Evolutionary conservation across 2,329 filamentous ascomycete genomes (phyloP).

Genomic region (Microdochium trichocladiopsis): DNA sequence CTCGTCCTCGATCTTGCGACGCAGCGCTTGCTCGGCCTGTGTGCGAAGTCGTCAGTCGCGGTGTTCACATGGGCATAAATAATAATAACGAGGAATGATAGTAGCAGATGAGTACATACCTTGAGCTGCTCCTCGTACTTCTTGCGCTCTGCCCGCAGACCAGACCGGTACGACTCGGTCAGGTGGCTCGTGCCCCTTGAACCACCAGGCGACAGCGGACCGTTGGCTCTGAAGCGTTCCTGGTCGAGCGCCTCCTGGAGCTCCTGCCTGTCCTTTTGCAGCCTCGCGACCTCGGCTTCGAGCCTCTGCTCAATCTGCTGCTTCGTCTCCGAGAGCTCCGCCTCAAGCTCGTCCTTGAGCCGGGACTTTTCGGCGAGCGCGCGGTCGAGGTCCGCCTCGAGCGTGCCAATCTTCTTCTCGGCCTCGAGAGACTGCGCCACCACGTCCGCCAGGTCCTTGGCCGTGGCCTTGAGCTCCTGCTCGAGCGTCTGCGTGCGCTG

Average conservation of each 20-base stretch:
- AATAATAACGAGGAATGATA: background rate
- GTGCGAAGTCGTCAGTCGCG: too few species aligned
- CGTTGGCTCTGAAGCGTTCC: conserved; percentile 17
- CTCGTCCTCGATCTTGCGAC: conserved; percentile 23
- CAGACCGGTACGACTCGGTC: conserved; percentile 22
- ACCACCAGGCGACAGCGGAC: conserved; percentile 16
- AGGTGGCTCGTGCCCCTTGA: conserved; percentile 20
- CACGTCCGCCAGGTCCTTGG: conserved; percentile 20
- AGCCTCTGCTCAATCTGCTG: conserved; percentile 15
- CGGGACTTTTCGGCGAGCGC: conserved; percentile 15
- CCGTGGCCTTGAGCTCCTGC: conserved; percentile 57
- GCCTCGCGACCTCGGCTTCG: conserved; percentile 13
- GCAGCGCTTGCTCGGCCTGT: conserved; percentile 21
- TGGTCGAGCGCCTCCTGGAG: conserved; percentile 22
- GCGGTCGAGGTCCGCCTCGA: conserved; percentile 21
- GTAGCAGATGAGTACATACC: conserved; percentile 11
- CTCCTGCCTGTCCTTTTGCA: conserved; percentile 22
- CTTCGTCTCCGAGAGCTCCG: conserved; percentile 14
- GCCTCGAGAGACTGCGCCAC: conserved; percentile 24
- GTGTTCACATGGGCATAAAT: too few species aligned
- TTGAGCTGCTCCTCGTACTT: conserved; percentile 25
- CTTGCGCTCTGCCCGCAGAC: conserved; percentile 22
- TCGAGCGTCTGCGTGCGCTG: conserved; percentile 45
- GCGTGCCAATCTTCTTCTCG: conserved; percentile 23
- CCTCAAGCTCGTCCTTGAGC: conserved; percentile 16